Conservation (phyloP, 768 basidiomycete genomes). For the Panaeolus papilionaceus region DNA sequence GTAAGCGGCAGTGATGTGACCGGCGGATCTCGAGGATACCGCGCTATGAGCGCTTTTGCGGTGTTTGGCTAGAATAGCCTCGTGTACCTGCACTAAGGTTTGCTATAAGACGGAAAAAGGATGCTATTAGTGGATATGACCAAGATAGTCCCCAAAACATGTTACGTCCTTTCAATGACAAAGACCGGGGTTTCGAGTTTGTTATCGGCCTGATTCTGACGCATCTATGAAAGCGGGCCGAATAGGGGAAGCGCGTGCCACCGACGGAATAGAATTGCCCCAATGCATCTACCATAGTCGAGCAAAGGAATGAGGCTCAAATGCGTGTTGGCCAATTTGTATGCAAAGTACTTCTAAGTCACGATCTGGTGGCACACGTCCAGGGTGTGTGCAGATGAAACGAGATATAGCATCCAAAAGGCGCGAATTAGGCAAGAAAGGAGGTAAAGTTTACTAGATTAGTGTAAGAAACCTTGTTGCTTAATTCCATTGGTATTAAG, state of each 20-base stretch:
- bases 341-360: too few relatives aligned
- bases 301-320: too few relatives aligned
- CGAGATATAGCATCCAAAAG: too few relatives aligned
- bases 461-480: too few relatives aligned
- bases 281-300: neutral
- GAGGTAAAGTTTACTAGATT: too few relatives aligned
- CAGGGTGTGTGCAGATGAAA: too few relatives aligned
- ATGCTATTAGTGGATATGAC: neutral
- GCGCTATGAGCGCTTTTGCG: constrained; percentile 1
- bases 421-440: too few relatives aligned
- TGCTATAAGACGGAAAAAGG: too few relatives aligned
- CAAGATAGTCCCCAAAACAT: neutral
- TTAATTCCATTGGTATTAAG: neutral
- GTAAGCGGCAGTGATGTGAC: neutral
- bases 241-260: neutral
- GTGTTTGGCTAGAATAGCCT: neutral
- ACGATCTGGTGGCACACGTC: too few relatives aligned
- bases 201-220: too few relatives aligned
- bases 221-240: neutral
- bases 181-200: too few relatives aligned
- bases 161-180: neutral
- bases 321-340: too few relatives aligned
- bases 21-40: neutral
- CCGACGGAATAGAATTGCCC: neutral
- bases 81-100: neutral